Conservation (phyloP, 495 filamentous ascomycete genomes). For the Lepidopterella palustris region DNA sequence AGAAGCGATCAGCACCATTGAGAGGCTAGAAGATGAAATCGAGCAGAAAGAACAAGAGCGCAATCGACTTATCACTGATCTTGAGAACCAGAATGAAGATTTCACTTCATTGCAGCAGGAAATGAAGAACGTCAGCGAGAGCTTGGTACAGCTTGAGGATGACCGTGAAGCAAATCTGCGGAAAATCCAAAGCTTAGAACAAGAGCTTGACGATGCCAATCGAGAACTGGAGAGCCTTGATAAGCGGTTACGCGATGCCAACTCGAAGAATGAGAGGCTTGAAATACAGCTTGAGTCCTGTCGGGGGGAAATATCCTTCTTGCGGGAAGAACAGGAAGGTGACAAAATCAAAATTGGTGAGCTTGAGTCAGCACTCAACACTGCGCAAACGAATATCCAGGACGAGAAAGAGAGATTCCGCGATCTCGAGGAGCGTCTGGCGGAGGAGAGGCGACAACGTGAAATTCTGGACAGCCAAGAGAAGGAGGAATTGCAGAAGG, state of each 20-base stretch:
- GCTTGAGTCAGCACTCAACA: slow-evolving; percentile 72
- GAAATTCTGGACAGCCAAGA: slow-evolving; percentile 79
- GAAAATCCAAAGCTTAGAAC: slow-evolving; percentile 36
- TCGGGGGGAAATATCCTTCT: slow-evolving; percentile 88
- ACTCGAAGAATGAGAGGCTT: slow-evolving; percentile 75
- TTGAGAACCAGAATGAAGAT: slow-evolving; percentile 69
- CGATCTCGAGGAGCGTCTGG: slow-evolving; percentile 71
- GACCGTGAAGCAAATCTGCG: slow-evolving; percentile 47
- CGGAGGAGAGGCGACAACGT: slow-evolving; percentile 74
- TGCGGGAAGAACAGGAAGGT: slow-evolving; percentile 92
- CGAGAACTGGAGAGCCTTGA: slow-evolving; percentile 47
- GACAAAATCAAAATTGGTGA: slow-evolving; percentile 98
- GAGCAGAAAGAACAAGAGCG: slow-evolving; percentile 68
- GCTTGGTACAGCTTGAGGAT: slow-evolving; percentile 78
- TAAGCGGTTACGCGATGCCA: slow-evolving; percentile 60
- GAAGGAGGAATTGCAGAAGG: slow-evolving; percentile 76
- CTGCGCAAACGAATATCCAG: slow-evolving; percentile 59
- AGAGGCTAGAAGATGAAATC: slow-evolving; percentile 70
- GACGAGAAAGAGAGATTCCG: slow-evolving; percentile 74
- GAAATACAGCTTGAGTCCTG: slow-evolving; percentile 87
- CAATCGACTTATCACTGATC: slow-evolving; percentile 60
- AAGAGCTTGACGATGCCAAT: slow-evolving; percentile 37
- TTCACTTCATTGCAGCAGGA: slow-evolving; percentile 80
- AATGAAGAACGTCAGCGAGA: slow-evolving; percentile 83
- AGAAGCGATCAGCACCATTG: slow-evolving; percentile 78